These are phyloP conservation scores for Hevea brasiliensis DNA, from an alignment of 345 rosid species.

Conservation along the genomic window DNA sequence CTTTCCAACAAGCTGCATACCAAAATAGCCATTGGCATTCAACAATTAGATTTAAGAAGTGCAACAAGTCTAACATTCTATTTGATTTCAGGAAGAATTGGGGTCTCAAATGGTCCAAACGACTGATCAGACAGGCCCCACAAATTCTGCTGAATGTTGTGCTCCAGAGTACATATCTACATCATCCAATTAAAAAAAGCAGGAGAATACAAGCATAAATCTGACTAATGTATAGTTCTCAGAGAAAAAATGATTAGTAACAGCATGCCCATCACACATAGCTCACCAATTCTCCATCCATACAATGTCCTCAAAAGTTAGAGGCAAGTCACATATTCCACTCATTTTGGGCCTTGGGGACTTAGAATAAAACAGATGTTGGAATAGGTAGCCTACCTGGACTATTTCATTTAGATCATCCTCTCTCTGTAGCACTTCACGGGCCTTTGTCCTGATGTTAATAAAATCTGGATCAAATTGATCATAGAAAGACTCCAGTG, in stretches of 20 bases:
- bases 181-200: not conserved
- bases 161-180: not conserved
- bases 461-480: conserved; percentile 96
- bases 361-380: not conserved
- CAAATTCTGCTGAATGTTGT: not conserved
- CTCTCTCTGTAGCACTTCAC: conserved; percentile 99
- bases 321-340: not conserved
- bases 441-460: conserved; percentile 96
- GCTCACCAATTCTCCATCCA: conserved; percentile 6
- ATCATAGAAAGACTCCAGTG: conserved; percentile 95
- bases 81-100: not conserved
- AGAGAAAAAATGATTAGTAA: not conserved
- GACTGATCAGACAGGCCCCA: not conserved
- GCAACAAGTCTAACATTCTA: not conserved
- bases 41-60: conserved; percentile 11
- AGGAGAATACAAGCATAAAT: not conserved
- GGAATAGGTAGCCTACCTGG: conserved; percentile 52
- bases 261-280: not conserved
- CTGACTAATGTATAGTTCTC: not conserved
- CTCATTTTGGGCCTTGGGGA: not conserved
- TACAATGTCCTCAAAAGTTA: not conserved
- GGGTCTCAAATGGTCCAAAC: not conserved
- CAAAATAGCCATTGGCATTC: conserved; percentile 12
- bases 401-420: conserved; percentile 99
- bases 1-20: conserved; percentile 92